Evolutionary conservation across 2,329 filamentous ascomycete species (phyloP).

Genomic region (Ploettnerulaceae sp.): DNA sequence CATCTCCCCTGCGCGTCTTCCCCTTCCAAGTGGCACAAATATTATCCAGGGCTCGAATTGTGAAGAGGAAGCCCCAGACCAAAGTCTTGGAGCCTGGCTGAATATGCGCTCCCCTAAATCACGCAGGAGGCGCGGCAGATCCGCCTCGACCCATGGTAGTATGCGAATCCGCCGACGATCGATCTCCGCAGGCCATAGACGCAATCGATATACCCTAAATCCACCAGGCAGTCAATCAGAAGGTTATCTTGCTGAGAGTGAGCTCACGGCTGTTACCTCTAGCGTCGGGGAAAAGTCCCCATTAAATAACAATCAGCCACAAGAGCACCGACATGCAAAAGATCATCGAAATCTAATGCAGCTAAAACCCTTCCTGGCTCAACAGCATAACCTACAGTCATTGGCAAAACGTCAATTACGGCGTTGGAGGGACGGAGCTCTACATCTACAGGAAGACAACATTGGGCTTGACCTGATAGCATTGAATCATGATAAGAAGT

Average conservation of each 20-base stretch:
- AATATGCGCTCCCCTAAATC: slow-evolving; percentile 13
- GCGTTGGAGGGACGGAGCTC: slow-evolving; percentile 28
- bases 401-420: slow-evolving; percentile 19
- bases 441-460: slow-evolving; percentile 35
- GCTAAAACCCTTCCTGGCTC: slow-evolving; percentile 27
- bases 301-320: slow-evolving; percentile 5
- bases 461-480: slow-evolving; percentile 41
- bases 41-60: neutral
- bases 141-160: slow-evolving; percentile 27
- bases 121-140: slow-evolving; percentile 22
- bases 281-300: slow-evolving; percentile 16
- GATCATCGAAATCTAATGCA: slow-evolving; percentile 20
- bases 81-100: slow-evolving; percentile 29
- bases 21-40: neutral
- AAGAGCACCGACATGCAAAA: slow-evolving; percentile 1
- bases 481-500: slow-evolving; percentile 44
- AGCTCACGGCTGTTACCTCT: slow-evolving; percentile 26
- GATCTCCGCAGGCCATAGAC: slow-evolving; percentile 8
- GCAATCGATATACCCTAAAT: slow-evolving; percentile 3
- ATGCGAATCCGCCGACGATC: slow-evolving; percentile 26
- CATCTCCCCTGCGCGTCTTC: neutral
- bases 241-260: slow-evolving; percentile 22
- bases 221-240: slow-evolving; percentile 18
- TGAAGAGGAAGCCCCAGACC: slow-evolving; percentile 11
- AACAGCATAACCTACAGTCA: slow-evolving; percentile 18